Evolutionary conservation across 2,329 filamentous ascomycete species (phyloP).

Genomic region (Hymenoscyphus fraxineus): DNA sequence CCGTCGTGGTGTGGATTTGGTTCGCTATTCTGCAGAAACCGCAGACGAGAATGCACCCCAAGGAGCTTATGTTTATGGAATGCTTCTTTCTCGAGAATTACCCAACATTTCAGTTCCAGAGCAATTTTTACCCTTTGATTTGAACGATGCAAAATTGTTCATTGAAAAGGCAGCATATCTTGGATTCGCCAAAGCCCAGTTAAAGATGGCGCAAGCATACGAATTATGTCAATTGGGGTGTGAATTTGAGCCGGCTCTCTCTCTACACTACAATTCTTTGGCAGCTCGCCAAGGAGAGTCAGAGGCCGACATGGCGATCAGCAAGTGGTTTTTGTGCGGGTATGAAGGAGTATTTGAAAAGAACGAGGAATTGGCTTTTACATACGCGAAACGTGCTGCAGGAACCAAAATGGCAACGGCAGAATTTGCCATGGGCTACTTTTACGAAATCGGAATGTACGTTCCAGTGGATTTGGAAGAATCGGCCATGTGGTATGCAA

Average conservation of each 20-base stretch:
- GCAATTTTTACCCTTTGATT: constrained; percentile 64
- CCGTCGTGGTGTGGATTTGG: constrained; percentile 72
- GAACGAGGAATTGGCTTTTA: constrained; percentile 90
- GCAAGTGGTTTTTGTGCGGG: constrained; percentile 97
- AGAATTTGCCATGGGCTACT: constrained; percentile 96
- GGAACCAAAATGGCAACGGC: constrained; percentile 78
- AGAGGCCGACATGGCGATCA: constrained; percentile 92
- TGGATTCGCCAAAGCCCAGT: constrained; percentile 91
- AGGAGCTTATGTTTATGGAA: constrained; percentile 91
- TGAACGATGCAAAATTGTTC: constrained; percentile 73
- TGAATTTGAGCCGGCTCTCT: constrained; percentile 89
- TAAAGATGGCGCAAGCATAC: constrained; percentile 95
- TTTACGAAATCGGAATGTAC: constrained; percentile 93
- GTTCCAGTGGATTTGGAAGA: constrained; percentile 78
- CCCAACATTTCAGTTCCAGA: constrained; percentile 86
- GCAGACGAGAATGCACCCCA: constrained; percentile 97
- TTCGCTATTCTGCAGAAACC: constrained; percentile 75
- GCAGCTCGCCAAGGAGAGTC: constrained; percentile 88
- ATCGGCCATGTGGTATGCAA: constrained; percentile 84
- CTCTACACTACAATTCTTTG: constrained; percentile 91
- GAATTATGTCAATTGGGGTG: constrained; percentile 91
- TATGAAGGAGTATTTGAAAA: constrained; percentile 90
- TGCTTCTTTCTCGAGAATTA: constrained; percentile 86
- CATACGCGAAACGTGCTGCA: constrained; percentile 85
- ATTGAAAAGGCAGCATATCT: constrained; percentile 96